phyloP scores from a whole-genome alignment of 495 filamentous ascomycete genomes.

The Cairneyella variabilis region DNA sequence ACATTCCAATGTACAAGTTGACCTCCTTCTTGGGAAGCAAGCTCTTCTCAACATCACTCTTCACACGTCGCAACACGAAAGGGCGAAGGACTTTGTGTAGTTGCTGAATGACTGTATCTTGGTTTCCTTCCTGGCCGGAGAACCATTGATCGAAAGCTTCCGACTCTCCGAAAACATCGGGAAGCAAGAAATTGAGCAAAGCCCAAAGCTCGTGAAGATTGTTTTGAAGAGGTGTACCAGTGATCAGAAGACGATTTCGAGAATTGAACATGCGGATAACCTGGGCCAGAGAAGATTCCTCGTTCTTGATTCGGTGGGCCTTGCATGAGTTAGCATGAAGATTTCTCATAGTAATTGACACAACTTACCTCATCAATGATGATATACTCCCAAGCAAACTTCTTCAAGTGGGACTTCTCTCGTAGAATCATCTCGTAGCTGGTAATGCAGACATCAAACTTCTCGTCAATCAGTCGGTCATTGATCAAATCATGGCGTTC shows the following conservation, averaged over 20 bases:
- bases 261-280: slow-evolving; percentile 98
- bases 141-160: slow-evolving; percentile 99
- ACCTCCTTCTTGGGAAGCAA: slow-evolving; percentile 95
- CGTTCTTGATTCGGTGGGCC: slow-evolving; percentile 98
- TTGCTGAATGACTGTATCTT: slow-evolving; percentile 96
- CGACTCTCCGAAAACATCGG: slow-evolving; percentile 95
- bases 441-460: slow-evolving; percentile 93
- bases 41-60: slow-evolving; percentile 98
- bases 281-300: slow-evolving; percentile 94
- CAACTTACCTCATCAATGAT: slow-evolving; percentile 79
- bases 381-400: slow-evolving; percentile 99
- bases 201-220: slow-evolving; percentile 99
- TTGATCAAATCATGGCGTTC: slow-evolving; percentile 85
- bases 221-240: slow-evolving; percentile 96
- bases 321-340: slow-evolving; percentile 15
- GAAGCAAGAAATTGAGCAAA: slow-evolving; percentile 91
- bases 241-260: slow-evolving; percentile 91
- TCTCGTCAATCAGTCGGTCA: slow-evolving; percentile 83
- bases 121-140: slow-evolving; percentile 78
- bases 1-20: slow-evolving; percentile 97
- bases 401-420: slow-evolving; percentile 92
- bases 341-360: not conserved
- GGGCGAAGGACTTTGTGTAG: slow-evolving; percentile 90
- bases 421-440: slow-evolving; percentile 95
- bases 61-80: slow-evolving; percentile 93